These are phyloP conservation scores for Botrytis elliptica DNA, from an alignment of 2,329 filamentous ascomycete species.

Conservation along the genomic window DNA sequence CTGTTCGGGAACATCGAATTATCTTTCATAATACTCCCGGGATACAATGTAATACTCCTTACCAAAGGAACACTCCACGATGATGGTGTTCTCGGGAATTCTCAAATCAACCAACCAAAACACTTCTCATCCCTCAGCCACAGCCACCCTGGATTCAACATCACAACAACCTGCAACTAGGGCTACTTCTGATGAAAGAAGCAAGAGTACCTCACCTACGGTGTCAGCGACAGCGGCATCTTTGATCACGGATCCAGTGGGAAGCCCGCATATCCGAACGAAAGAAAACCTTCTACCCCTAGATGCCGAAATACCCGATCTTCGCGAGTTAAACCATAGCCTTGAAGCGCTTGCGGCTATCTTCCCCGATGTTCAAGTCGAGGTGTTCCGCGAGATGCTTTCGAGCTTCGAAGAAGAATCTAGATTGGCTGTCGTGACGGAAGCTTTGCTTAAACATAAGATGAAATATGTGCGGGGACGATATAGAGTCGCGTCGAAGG, in stretches of 20 bases:
- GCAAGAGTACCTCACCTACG: slow-evolving; percentile 37
- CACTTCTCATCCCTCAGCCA: slow-evolving; percentile 27
- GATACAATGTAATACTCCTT: slow-evolving; percentile 22
- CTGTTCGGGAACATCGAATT: background rate
- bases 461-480: slow-evolving; percentile 69
- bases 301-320: slow-evolving; percentile 55
- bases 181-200: background rate
- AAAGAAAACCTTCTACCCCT: slow-evolving; percentile 52
- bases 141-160: slow-evolving; percentile 29
- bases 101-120: slow-evolving; percentile 46
- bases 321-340: slow-evolving; percentile 67
- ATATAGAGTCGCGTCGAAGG: slow-evolving; percentile 49
- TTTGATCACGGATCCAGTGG: slow-evolving; percentile 21
- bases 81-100: slow-evolving; percentile 52
- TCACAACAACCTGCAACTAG: slow-evolving; percentile 27
- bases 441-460: slow-evolving; percentile 71
- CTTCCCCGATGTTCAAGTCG: slow-evolving; percentile 78
- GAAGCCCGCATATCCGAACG: slow-evolving; percentile 51
- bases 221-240: slow-evolving; percentile 25
- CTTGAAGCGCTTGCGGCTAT: slow-evolving; percentile 68
- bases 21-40: background rate
- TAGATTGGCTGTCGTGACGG: slow-evolving; percentile 72
- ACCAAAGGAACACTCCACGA: slow-evolving; percentile 35
- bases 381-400: slow-evolving; percentile 82
- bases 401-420: slow-evolving; percentile 73